phyloP scores from a whole-genome alignment of 2,329 filamentous ascomycete species.

The Zasmidium angulare region DNA sequence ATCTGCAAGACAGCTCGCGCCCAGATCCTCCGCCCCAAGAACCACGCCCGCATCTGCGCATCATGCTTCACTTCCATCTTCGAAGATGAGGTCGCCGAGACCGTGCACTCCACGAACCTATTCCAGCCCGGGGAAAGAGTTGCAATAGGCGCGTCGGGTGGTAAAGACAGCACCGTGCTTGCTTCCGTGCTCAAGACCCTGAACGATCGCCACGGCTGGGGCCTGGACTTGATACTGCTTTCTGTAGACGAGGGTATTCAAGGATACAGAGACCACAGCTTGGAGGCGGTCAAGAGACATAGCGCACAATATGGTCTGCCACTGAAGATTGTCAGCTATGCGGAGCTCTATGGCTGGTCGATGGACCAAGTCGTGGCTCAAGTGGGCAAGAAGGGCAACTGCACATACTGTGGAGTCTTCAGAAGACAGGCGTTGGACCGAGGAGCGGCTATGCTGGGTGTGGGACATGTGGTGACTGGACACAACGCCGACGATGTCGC shows the following conservation, averaged over 20 bases:
- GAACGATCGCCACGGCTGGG: constrained; percentile 86
- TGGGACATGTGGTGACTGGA: constrained; percentile 92
- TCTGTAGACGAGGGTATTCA: constrained; percentile 97
- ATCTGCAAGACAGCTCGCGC: constrained; percentile 75
- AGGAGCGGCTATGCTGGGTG: constrained; percentile 81
- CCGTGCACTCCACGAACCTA: constrained; percentile 76
- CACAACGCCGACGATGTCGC: constrained; percentile 98
- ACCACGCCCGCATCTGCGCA: constrained; percentile 90
- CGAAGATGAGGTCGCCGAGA: constrained; percentile 91
- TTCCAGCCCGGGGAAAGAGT: constrained; percentile 82
- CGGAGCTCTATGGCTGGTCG: constrained; percentile 94
- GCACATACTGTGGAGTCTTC: constrained; percentile 98
- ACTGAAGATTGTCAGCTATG: constrained; percentile 88
- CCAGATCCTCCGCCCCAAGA: constrained; percentile 90
- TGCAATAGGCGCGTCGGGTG: constrained; percentile 93
- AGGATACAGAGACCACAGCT: constrained; percentile 90
- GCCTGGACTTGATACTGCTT: constrained; percentile 78
- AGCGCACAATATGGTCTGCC: constrained; percentile 87
- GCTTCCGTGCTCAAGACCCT: constrained; percentile 92
- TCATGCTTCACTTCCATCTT: constrained; percentile 83
- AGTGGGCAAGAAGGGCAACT: constrained; percentile 97
- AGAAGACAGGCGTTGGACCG: constrained; percentile 89
- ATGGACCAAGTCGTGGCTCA: constrained; percentile 98
- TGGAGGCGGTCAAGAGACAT: constrained; percentile 96
- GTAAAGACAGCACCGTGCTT: constrained; percentile 95